These are phyloP conservation scores for Lachnellula occidentalis DNA, from an alignment of 2,329 filamentous ascomycete genomes.

Conservation along the genomic window DNA sequence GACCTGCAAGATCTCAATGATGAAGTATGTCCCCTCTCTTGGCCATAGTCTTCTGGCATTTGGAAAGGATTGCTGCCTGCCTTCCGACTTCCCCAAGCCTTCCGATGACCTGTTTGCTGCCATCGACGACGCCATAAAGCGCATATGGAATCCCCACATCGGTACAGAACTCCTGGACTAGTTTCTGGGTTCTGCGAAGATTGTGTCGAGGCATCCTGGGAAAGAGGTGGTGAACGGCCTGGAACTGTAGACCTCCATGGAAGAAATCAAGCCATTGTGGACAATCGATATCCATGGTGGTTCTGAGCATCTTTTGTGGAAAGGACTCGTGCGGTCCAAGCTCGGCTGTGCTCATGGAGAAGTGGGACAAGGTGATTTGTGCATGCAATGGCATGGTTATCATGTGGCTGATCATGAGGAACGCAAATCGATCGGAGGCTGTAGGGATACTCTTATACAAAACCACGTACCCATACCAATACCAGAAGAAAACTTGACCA, in stretches of 20 bases:
- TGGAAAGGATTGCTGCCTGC: constrained; percentile 70
- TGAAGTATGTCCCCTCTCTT: constrained; percentile 30
- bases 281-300: constrained; percentile 90
- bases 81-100: constrained; percentile 72
- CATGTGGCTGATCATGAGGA: constrained; percentile 75
- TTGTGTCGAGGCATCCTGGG: constrained; percentile 83
- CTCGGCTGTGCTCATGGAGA: constrained; percentile 87
- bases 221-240: constrained; percentile 81
- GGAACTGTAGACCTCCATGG: constrained; percentile 84
- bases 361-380: constrained; percentile 88
- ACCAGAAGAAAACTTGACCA: constrained; percentile 78
- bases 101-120: constrained; percentile 75
- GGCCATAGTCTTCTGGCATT: constrained; percentile 55
- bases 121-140: constrained; percentile 76
- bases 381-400: constrained; percentile 77
- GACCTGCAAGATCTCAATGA: constrained; percentile 16
- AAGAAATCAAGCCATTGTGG: constrained; percentile 84
- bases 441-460: constrained; percentile 68
- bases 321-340: constrained; percentile 81
- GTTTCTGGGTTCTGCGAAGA: constrained; percentile 64
- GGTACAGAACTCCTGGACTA: constrained; percentile 75
- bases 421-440: constrained; percentile 63
- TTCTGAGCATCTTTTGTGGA: constrained; percentile 83
- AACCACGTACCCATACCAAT: constrained; percentile 78
- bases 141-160: constrained; percentile 83